Base-by-base conservation (phyloP, 345 rosid genomes). In the Murraya koenigii region DNA sequence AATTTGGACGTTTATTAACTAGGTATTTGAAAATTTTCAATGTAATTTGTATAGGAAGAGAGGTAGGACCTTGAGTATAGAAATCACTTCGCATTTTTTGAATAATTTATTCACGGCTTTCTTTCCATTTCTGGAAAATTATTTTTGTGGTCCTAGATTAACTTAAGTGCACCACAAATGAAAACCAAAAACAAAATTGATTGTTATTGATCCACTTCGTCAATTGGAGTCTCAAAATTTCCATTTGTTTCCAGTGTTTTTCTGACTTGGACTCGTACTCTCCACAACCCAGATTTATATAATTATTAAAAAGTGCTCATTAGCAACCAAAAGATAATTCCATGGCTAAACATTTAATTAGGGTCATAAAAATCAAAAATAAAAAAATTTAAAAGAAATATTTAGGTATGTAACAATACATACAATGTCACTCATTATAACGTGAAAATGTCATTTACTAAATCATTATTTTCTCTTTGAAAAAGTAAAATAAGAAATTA, bases 81-180 rank as follows among this genome's bases (percentile, higher is more conserved):
- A 61, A 28, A 13, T 61, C 14, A 39, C 20, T 44, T 11, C 23
- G 1, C 8, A 32, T 71, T 54, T 52, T 52, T 52, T 52, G 56
- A 52, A 52, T 72, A 17, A 55, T 32, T 20, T 10, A 33, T 33
- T 23, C 64, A 22, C 55, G 49, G 17, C 10, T 59, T 17, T 60
- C 38, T 26, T 23, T 26, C 19, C 30, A 33, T 11, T 11, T 78
- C 59, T 26, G 56, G 72, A 38, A 64, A 38, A 26, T 44, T 26
- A 69, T 77, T 66, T 75, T 26, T 61, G 78, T 56, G 76, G 87
- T 32, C 70, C 71, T 17, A 22, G 5, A 14, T 41, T 36, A 28
- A 17, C 15, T 36, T 52, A 17, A 28, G 5, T 32, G 28, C 7
- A 52, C 67, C 64, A 62, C 67, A 60, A 74, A 49, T 70, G n/a